Conservation (phyloP, 2,329 filamentous ascomycete genomes). For the Alternaria novae-zelandiae region DNA sequence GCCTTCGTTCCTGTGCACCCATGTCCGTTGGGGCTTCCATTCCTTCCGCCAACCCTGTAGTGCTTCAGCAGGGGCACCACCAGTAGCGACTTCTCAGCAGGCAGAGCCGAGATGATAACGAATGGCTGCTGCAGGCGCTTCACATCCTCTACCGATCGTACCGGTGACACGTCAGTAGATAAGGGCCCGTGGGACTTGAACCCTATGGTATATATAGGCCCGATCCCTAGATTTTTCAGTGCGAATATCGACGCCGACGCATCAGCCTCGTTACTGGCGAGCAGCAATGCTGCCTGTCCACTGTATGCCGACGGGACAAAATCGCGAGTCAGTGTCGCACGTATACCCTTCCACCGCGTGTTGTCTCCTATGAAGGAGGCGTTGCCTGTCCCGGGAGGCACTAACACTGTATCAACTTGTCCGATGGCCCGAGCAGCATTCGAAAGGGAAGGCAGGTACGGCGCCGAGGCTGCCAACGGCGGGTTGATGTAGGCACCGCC, state of each 20-base stretch:
- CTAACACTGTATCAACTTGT: conserved; percentile 80
- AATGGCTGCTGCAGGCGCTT: conserved; percentile 81
- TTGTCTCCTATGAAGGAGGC: conserved; percentile 74
- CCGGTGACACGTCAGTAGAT: conserved; percentile 69
- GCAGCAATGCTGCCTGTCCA: conserved; percentile 75
- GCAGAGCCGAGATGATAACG: conserved; percentile 79
- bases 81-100: conserved; percentile 77
- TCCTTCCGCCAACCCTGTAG: conserved; percentile 61
- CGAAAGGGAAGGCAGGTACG: conserved; percentile 70
- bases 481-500: conserved; percentile 84
- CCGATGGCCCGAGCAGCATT: conserved; percentile 81
- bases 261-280: conserved; percentile 75
- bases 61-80: conserved; percentile 79
- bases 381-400: conserved; percentile 55
- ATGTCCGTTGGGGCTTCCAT: conserved; percentile 39
- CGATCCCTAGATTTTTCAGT: conserved; percentile 74
- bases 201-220: conserved; percentile 83
- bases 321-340: conserved; percentile 80
- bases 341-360: conserved; percentile 83
- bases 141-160: conserved; percentile 76
- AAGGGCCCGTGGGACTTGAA: conserved; percentile 69
- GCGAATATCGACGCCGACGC: conserved; percentile 82
- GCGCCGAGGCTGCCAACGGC: conserved; percentile 62
- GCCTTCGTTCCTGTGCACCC: conserved; percentile 29
- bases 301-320: conserved; percentile 83